Conservation (phyloP, 495 filamentous ascomycete genomes). For the Massariosphaeria phaeospora region DNA sequence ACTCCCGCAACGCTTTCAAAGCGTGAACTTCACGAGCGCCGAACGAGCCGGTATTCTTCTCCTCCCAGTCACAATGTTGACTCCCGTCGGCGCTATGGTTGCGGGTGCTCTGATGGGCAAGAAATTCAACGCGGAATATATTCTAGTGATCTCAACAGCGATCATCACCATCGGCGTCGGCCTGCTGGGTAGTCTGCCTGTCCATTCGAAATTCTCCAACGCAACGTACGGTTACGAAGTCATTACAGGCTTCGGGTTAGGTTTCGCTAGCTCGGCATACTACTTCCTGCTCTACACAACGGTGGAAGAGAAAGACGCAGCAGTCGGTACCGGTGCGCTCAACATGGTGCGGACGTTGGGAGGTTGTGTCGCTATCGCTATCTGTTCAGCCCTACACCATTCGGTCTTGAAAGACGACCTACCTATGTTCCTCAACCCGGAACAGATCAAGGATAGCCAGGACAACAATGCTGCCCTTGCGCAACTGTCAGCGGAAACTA, state of each 20-base stretch:
- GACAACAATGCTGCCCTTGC: conserved; percentile 1
- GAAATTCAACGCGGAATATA: conserved; percentile 10
- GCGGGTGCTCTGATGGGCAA: conserved; percentile 9
- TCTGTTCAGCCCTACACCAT: conserved; percentile 29
- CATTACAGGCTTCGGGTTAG: conserved; percentile 26
- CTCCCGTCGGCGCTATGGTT: conserved; percentile 24
- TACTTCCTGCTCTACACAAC: conserved; percentile 14
- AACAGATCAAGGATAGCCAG: conserved; percentile 17
- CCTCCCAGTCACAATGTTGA: conserved; percentile 17
- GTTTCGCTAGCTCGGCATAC: conserved; percentile 15
- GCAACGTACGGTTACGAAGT: conserved; percentile 27
- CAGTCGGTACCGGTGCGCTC: conserved; percentile 24
- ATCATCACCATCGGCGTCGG: conserved; percentile 20
- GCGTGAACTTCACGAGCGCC: conserved; percentile 25
- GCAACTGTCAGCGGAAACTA: conserved; percentile 1
- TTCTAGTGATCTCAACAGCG: conserved; percentile 7
- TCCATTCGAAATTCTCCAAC: not conserved
- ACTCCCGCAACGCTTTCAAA: conserved; percentile 33
- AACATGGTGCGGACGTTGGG: conserved; percentile 34
- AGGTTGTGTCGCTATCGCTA: conserved; percentile 29
- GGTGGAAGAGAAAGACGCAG: conserved; percentile 18
- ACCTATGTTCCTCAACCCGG: conserved; percentile 7
- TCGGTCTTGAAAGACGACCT: conserved; percentile 11
- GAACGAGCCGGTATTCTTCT: conserved; percentile 26
- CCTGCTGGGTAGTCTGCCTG: conserved; percentile 22